Conservation (phyloP, 2,329 filamentous ascomycete genomes). For the Pseudogymnoascus verrucosus region DNA sequence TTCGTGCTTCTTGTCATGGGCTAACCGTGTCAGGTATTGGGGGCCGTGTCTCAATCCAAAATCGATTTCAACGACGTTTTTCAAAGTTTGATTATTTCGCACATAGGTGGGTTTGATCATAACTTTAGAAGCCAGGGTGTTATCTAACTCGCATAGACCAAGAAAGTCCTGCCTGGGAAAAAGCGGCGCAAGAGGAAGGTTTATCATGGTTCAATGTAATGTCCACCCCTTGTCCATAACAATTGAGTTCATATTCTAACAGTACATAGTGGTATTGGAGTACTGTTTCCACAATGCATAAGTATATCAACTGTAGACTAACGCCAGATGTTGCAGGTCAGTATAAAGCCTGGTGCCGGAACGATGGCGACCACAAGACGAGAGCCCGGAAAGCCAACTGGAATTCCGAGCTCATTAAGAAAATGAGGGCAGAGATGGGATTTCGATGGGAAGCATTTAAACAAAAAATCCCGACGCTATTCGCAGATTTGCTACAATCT, state of each 20-base stretch:
- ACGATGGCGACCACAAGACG: slow-evolving; percentile 22
- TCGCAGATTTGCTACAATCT: slow-evolving; percentile 13
- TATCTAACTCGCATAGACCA: slow-evolving; percentile 10
- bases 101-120: slow-evolving; percentile 13
- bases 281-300: slow-evolving; percentile 5
- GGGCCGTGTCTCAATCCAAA: slow-evolving; percentile 8
- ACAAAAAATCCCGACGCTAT: slow-evolving; percentile 20
- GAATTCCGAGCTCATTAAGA: slow-evolving; percentile 29
- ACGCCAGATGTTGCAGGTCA: slow-evolving; percentile 19
- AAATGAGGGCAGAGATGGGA: slow-evolving; percentile 27
- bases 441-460: slow-evolving; percentile 25
- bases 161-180: slow-evolving; percentile 14
- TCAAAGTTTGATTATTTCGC: slow-evolving; percentile 10
- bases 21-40: slow-evolving; percentile 12
- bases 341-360: slow-evolving; percentile 27
- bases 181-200: slow-evolving; percentile 10
- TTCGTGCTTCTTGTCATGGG: background rate
- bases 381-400: slow-evolving; percentile 20
- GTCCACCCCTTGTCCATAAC: slow-evolving; percentile 7
- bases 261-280: slow-evolving; percentile 17
- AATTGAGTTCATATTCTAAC: slow-evolving; percentile 9
- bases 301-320: slow-evolving; percentile 17
- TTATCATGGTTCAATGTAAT: slow-evolving; percentile 13
- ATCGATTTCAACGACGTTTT: slow-evolving; percentile 11
- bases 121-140: background rate